A percentile compares a stretch with the other conserved stretches of the same genome.
phyloP scores from a whole-genome alignment of 2,329 filamentous ascomycete species.

The Alternaria burnsii region DNA sequence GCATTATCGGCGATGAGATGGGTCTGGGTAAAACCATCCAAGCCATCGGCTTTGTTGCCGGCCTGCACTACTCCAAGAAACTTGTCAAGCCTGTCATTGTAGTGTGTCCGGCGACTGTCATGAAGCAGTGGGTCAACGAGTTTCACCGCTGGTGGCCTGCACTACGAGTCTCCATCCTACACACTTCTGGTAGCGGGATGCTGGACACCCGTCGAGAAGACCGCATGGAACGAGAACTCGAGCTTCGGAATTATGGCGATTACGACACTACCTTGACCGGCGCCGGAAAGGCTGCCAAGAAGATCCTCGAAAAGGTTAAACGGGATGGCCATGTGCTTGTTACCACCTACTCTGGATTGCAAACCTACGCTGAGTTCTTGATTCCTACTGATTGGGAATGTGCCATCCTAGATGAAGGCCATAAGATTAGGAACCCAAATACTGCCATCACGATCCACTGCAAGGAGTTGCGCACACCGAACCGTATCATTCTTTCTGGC shows the following conservation, averaged over 20 bases:
- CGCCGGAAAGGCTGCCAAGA: slow-evolving; percentile 74
- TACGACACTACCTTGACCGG: slow-evolving; percentile 57
- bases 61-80: slow-evolving; percentile 88
- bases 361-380: slow-evolving; percentile 85
- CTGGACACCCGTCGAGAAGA: slow-evolving; percentile 73
- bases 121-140: slow-evolving; percentile 98
- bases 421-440: slow-evolving; percentile 97
- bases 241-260: slow-evolving; percentile 57
- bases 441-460: slow-evolving; percentile 93
- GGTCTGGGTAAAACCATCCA: slow-evolving; percentile 95
- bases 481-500: slow-evolving; percentile 91
- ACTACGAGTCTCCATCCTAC: slow-evolving; percentile 91
- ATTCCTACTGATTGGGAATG: slow-evolving; percentile 90
- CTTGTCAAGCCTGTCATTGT: slow-evolving; percentile 87
- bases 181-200: slow-evolving; percentile 97
- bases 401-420: slow-evolving; percentile 93
- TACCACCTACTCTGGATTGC: slow-evolving; percentile 95
- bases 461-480: slow-evolving; percentile 89
- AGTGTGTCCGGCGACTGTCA: slow-evolving; percentile 91
- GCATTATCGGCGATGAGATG: slow-evolving; percentile 98
- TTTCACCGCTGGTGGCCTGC: slow-evolving; percentile 99
- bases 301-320: slow-evolving; percentile 82
- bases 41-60: slow-evolving; percentile 83
- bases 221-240: slow-evolving; percentile 70
- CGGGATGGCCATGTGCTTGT: slow-evolving; percentile 90